phyloP scores from a whole-genome alignment of 2,329 filamentous ascomycete species.

The Nemania serpens region DNA sequence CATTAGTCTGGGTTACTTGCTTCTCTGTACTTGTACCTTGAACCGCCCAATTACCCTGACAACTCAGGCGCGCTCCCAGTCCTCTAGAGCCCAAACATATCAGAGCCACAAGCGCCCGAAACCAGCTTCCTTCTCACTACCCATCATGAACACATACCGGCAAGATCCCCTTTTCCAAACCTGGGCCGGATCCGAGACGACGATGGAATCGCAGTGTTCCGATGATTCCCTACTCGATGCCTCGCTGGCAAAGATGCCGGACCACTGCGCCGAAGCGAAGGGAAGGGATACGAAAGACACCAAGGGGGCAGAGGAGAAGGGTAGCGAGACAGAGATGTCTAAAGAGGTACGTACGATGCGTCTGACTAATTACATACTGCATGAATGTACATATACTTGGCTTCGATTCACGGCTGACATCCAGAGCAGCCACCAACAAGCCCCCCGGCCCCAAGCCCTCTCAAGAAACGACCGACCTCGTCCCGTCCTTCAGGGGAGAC shows the following conservation, averaged over 20 bases:
- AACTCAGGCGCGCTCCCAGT: too few relatives aligned
- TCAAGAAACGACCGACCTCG: slow-evolving; percentile 8
- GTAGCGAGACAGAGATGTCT: neutral
- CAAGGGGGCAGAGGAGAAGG: neutral
- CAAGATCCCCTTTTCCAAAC: neutral
- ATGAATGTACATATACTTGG: neutral
- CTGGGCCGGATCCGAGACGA: neutral
- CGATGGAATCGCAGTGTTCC: neutral
- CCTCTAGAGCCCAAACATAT: too few relatives aligned
- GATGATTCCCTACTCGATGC: neutral
- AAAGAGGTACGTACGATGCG: slow-evolving; percentile 15
- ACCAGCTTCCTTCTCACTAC: neutral
- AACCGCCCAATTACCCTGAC: too few relatives aligned
- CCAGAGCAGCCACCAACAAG: neutral
- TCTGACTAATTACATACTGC: neutral
- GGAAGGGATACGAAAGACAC: neutral
- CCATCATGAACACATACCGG: slow-evolving; percentile 6
- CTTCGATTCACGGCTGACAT: neutral
- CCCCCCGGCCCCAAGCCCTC: neutral
- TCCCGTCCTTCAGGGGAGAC: slow-evolving; percentile 13
- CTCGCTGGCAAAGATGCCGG: neutral
- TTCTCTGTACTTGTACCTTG: too few relatives aligned
- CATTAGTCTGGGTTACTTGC: neutral
- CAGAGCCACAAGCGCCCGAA: neutral
- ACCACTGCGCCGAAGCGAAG: neutral